These are phyloP conservation scores for Cryptococcus floricola DNA, from an alignment of 1,284 basidiomycete genomes.

Conservation along the genomic window DNA sequence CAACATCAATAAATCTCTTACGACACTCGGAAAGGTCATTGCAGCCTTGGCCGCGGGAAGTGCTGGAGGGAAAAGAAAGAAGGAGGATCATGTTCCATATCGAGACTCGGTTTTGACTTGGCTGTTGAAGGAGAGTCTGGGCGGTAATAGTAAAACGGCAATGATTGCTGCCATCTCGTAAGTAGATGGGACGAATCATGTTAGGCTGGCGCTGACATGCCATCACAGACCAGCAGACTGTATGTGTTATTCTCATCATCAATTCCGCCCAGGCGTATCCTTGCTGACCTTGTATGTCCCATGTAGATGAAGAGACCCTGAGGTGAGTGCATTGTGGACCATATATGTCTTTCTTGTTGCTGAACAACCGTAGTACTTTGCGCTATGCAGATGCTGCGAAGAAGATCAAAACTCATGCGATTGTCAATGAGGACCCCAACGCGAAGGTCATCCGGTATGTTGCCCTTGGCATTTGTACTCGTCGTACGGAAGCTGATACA, in stretches of 20 bases:
- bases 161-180: slow-evolving; percentile 95
- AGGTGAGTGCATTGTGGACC: slow-evolving; percentile 51
- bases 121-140: slow-evolving; percentile 94
- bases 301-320: slow-evolving; percentile 82
- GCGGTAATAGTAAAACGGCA: slow-evolving; percentile 76
- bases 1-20: slow-evolving; percentile 97
- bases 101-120: slow-evolving; percentile 95
- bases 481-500: background rate
- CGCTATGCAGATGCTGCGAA: slow-evolving; percentile 97
- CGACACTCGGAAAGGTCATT: slow-evolving; percentile 96
- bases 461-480: background rate
- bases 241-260: slow-evolving; percentile 8
- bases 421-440: slow-evolving; percentile 98
- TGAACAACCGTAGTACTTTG: slow-evolving; percentile 47
- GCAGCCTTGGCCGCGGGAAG: slow-evolving; percentile 73
- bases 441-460: slow-evolving; percentile 74
- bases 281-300: background rate
- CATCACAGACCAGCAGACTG: slow-evolving; percentile 66
- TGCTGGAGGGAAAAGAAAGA: slow-evolving; percentile 69
- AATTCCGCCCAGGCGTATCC: background rate
- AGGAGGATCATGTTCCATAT: slow-evolving; percentile 89
- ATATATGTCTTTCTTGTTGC: background rate
- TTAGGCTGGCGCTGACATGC: background rate
- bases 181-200: slow-evolving; percentile 6
- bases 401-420: slow-evolving; percentile 99